Evolutionary conservation across 1,139 yeast species (phyloP).

Genomic region (Pichiaceae sp.): DNA sequence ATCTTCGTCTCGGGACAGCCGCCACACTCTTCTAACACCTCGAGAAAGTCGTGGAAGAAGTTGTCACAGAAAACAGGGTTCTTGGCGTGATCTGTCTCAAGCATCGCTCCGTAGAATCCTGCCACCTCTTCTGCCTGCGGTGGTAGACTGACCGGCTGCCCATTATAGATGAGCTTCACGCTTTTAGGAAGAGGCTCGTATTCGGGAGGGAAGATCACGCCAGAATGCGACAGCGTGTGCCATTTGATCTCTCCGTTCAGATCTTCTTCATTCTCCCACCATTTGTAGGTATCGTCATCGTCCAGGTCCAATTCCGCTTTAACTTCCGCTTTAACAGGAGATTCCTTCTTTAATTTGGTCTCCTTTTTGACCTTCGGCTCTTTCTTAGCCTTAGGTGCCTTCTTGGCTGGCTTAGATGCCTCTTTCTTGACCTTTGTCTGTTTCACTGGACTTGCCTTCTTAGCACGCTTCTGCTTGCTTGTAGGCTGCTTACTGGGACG

Average conservation of each 20-base stretch:
- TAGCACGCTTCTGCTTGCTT: neutral
- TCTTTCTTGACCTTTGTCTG: conserved; percentile 1
- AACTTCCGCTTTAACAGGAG: conserved; percentile 1
- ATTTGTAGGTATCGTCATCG: conserved; percentile 43
- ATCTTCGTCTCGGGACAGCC: conserved; percentile 50
- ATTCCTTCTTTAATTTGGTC: conserved; percentile 1
- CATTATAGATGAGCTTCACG: conserved; percentile 70
- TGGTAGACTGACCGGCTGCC: conserved; percentile 66
- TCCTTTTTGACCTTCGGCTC: conserved; percentile 8
- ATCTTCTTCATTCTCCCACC: conserved; percentile 83
- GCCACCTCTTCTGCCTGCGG: conserved; percentile 92
- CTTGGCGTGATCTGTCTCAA: conserved; percentile 82
- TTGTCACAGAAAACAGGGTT: conserved; percentile 83
- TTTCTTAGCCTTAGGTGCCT: conserved; percentile 2
- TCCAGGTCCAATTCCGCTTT: neutral
- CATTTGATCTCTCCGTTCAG: conserved; percentile 73
- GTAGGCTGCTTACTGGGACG: neutral
- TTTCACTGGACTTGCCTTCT: conserved; percentile 2
- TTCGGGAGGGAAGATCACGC: conserved; percentile 89
- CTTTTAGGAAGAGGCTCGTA: conserved; percentile 81
- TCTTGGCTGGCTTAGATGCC: conserved; percentile 3
- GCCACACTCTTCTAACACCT: conserved; percentile 62
- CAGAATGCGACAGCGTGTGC: conserved; percentile 80
- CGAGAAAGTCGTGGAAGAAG: conserved; percentile 70
- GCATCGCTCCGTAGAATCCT: conserved; percentile 84